Evolutionary conservation across 1,139 yeast genomes (phyloP), one percentile per base, ranked within the genome.

Genomic region (Diutina sp.): DNA sequence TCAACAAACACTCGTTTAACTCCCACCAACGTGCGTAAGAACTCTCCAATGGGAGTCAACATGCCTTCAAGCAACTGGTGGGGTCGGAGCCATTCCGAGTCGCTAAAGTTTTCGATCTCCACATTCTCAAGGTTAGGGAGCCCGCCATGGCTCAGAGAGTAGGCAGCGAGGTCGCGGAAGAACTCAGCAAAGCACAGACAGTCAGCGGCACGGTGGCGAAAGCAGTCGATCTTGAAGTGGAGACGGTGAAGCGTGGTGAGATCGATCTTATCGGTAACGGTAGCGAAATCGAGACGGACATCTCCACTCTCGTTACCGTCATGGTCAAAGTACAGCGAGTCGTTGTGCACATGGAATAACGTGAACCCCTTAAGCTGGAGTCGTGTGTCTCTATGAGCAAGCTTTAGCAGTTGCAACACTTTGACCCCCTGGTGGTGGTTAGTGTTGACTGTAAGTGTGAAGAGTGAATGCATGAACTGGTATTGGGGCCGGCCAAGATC

Each of bases 51-150:
- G 1, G 77, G 78, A 0, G 69, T 65, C 44, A 73, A 59, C 12
- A 69, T 65, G 55, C 64, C 65, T 56, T 71, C 73, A 51, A 73
- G 62, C 18, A 72, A 63, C 60, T 72, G 74, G 56, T 70, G 72
- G 6, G 78, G 77, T 46, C 76, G 64, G 45, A 72, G 61, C 77
- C 78, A 73, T 56, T 73, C 76, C 38, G 66, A 58, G 57, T 67
- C 69, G n/a, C 76, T 75, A 58, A 67, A 71, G 44, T 70, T 63
- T 59, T 71, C 75, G 51, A 72, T 58, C 58, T 69, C 73, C 55
- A 73, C 68, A 56, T 67, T 67, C 9, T 50, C 57, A 55, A 73
- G 62, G 56, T 70, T 70, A 9, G 74, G 74, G 54, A 73, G 62
- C 0, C 76, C 76, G 38, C 59, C 60, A 59, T 72, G 59, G 1